Evolutionary conservation across 441 rosid species (phyloP).

Genomic region (Gossypium trilobum): DNA sequence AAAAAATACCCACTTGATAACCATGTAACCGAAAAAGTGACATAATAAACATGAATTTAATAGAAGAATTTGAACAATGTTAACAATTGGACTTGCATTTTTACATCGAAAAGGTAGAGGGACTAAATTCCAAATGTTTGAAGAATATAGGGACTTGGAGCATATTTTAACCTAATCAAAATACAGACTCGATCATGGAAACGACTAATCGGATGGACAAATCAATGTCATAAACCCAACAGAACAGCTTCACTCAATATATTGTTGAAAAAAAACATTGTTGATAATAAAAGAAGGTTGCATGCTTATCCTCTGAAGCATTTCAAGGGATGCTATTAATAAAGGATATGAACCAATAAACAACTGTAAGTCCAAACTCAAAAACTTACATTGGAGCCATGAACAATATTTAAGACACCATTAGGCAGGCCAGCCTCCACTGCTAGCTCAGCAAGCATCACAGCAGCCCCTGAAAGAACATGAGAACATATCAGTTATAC

Average conservation of each 20-base stretch:
- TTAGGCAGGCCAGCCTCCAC: conserved; percentile 44
- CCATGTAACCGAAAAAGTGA: too few relatives aligned
- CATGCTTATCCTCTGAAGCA: not conserved
- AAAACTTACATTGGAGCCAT: conserved; percentile 64
- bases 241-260: not conserved
- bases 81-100: too few relatives aligned
- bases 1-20: too few relatives aligned
- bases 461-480: conserved; percentile 61
- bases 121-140: too few relatives aligned
- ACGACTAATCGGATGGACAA: not conserved
- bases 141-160: too few relatives aligned
- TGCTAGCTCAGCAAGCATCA: conserved; percentile 77
- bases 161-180: not conserved
- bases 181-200: not conserved
- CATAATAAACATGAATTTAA: too few relatives aligned
- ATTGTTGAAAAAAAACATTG: not conserved
- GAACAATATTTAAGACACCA: conserved; percentile 79
- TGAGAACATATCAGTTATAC: not conserved
- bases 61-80: too few relatives aligned
- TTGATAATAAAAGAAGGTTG: not conserved
- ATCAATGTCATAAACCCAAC: not conserved
- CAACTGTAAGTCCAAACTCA: not conserved
- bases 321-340: not conserved
- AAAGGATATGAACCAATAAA: not conserved
- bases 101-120: too few relatives aligned